Conservation (phyloP, 1,284 basidiomycete species). For the Heterobasidion parviporum region DNA sequence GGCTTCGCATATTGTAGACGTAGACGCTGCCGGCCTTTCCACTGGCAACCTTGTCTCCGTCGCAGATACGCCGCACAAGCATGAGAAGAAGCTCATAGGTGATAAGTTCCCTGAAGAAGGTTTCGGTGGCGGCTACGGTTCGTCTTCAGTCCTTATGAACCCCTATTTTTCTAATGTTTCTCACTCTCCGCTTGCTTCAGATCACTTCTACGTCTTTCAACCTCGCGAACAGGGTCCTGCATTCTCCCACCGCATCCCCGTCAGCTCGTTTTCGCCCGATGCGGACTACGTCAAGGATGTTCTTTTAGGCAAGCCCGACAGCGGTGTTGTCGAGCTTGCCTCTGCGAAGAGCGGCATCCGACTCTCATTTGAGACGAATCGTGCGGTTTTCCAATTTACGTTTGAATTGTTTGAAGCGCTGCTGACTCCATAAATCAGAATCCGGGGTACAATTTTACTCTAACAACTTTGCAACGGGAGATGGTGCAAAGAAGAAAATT, state of each 20-base stretch:
- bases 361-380: slow-evolving; percentile 59
- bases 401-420: not conserved
- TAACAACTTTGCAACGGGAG: slow-evolving; percentile 39
- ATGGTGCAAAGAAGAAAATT: slow-evolving; percentile 59
- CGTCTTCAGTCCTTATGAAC: not conserved
- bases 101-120: slow-evolving; percentile 46
- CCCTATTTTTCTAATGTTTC: not conserved
- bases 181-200: slow-evolving; percentile 22
- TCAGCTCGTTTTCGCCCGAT: slow-evolving; percentile 20
- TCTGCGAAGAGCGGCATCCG: slow-evolving; percentile 52
- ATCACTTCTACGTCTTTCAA: slow-evolving; percentile 58
- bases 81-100: slow-evolving; percentile 38
- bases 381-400: slow-evolving; percentile 28
- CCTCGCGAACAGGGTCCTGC: slow-evolving; percentile 29
- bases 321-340: slow-evolving; percentile 43
- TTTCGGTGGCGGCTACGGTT: slow-evolving; percentile 38
- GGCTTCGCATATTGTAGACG: slow-evolving; percentile 49
- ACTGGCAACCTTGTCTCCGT: slow-evolving; percentile 44
- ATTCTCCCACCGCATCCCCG: slow-evolving; percentile 27
- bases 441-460: slow-evolving; percentile 69
- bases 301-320: slow-evolving; percentile 28
- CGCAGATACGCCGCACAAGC: slow-evolving; percentile 40
- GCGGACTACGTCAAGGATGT: slow-evolving; percentile 43
- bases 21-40: slow-evolving; percentile 40
- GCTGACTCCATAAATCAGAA: slow-evolving; percentile 31